Conservation (phyloP, 148 eudicot species). For the Nepenthes gracilis region DNA sequence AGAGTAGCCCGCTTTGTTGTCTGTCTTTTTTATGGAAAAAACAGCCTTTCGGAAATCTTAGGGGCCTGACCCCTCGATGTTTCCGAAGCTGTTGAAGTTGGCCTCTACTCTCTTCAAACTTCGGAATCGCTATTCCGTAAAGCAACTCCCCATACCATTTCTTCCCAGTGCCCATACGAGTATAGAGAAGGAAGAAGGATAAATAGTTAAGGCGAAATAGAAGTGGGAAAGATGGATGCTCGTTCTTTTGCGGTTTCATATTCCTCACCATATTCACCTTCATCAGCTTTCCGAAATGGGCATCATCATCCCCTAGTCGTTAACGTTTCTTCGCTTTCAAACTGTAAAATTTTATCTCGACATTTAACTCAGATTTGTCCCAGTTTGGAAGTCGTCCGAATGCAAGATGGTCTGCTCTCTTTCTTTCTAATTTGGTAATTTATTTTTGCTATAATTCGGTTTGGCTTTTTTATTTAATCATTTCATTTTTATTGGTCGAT, state of each 20-base stretch:
- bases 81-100: constrained; percentile 18
- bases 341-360: constrained; percentile 9
- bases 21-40: too few species aligned
- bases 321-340: constrained; percentile 21
- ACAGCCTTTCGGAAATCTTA: too few species aligned
- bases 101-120: too few species aligned
- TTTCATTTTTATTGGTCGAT: neutral
- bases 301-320: constrained; percentile 8
- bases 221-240: constrained; percentile 31
- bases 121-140: neutral
- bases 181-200: neutral
- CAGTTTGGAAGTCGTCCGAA: constrained; percentile 20
- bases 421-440: neutral
- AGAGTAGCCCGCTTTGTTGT: too few species aligned
- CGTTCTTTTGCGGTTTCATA: constrained; percentile 33
- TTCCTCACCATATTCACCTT: neutral
- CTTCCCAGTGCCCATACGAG: neutral
- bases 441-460: neutral
- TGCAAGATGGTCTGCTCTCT: constrained; percentile 53
- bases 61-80: constrained; percentile 34
- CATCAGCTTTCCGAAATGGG: constrained; percentile 24
- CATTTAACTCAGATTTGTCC: constrained; percentile 8
- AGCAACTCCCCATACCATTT: neutral
- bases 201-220: neutral
- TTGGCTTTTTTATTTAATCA: neutral